Evolutionary conservation across 2,329 filamentous ascomycete species (phyloP), one percentile per base, ranked within the genome.

Genomic region (Cercospora janseana): DNA sequence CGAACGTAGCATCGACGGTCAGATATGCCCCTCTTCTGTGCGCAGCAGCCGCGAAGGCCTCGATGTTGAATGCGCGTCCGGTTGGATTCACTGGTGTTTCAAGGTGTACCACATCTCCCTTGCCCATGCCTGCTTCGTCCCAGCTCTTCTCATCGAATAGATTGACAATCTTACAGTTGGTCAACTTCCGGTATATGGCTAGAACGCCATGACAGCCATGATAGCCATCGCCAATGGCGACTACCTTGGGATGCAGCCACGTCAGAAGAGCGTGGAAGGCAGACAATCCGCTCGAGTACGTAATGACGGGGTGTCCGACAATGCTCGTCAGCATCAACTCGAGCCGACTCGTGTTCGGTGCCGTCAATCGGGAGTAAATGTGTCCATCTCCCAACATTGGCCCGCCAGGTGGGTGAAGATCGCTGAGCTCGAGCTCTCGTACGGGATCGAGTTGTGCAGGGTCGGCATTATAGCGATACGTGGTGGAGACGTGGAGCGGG

Each of bases 81-180:
- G 86, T 86, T 0, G 93, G 93, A 70, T 98, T 98, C 29, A 96
- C 76, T 0, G 93, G 93, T 4, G 92, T 97, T 73, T 98, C 93
- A 43, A 97, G 77, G 67, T 95, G 88, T 44, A 98, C 79, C 3
- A 97, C 75, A 67, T 97, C 93, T 2, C 92, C 92, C 3, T 80
- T 72, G 18, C 82, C 77, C 2, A 97, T 76, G 26, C 79, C 75
- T 6, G 82, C 75, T 63, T 82, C 87, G 62, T 86, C 80, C 66
- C 67, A 69, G 40, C 57, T 62, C 42, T 51, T 54, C 18, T 66
- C 62, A 49, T 74, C 72, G 54, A 72, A 70, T 4, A 97, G 78
- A 16, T 83, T 78, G 2, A 96, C 76, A 58, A 85, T 79, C 66
- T 85, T 71, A 20, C 95, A 79, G 0, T 86, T 86, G 20, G 85